Conservation (phyloP, 352 stramenopile species). For the Pythium grandisporangium region DNA sequence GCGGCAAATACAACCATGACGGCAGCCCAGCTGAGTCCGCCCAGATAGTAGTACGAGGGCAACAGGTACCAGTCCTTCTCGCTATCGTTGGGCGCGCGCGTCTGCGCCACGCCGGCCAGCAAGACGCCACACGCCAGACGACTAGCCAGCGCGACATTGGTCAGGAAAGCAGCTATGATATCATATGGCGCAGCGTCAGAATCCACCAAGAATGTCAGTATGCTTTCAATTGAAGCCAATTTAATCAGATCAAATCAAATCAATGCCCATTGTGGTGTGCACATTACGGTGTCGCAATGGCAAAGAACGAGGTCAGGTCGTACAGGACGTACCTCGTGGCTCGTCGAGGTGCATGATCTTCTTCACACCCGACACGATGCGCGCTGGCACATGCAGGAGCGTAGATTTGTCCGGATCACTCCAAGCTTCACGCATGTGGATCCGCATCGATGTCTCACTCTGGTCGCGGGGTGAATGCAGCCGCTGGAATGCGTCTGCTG, state of each 20-base stretch:
- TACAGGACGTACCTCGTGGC: constrained; percentile 26
- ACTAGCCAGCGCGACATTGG: constrained; percentile 21
- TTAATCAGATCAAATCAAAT: no score
- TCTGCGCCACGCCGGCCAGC: constrained; percentile 45
- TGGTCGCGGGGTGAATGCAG: no score
- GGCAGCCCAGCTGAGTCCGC: constrained; percentile 47
- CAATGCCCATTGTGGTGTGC: no score
- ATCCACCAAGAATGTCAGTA: no score
- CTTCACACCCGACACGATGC: constrained; percentile 19
- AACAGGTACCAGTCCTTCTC: constrained; percentile 33
- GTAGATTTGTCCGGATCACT: constrained; percentile 1
- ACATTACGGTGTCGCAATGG: no score
- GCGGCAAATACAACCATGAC: constrained; percentile 67
- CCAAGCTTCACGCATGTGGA: constrained; percentile 9
- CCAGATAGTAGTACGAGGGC: constrained; percentile 51
- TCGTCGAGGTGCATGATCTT: constrained; percentile 22
- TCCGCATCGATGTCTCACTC: constrained; percentile 14
- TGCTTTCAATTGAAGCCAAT: no score
- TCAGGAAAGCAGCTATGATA: constrained; percentile 27
- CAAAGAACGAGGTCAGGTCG: no score
- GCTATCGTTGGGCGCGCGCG: constrained; percentile 14
- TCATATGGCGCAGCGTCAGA: no score
- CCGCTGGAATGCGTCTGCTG: no score
- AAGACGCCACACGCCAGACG: constrained; percentile 54
- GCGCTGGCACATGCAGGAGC: background rate